These are phyloP conservation scores for Ceratocystiopsis sp. DNA, from an alignment of 2,329 filamentous ascomycete species.

Conservation along the genomic window DNA sequence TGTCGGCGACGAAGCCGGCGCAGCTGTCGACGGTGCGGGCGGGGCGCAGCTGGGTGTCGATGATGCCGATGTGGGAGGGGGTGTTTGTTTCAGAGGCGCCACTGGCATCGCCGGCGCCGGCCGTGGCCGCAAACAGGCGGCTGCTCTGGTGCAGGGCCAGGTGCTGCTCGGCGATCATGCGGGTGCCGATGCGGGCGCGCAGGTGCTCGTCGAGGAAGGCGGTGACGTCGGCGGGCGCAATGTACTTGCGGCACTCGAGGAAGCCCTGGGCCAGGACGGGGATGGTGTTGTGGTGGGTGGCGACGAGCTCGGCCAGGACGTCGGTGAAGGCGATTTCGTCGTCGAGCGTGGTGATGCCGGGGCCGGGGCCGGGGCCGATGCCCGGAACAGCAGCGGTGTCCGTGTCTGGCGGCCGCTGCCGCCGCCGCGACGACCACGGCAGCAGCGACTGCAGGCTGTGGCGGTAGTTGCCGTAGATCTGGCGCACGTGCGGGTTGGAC, in stretches of 20 bases:
- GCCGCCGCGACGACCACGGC: conserved; percentile 50
- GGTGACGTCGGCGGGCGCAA: conserved; percentile 67
- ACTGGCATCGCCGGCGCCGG: conserved; percentile 17
- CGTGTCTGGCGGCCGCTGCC: neutral
- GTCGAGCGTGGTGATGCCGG: conserved; percentile 53
- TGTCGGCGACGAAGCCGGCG: conserved; percentile 82
- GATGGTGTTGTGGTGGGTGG: conserved; percentile 89
- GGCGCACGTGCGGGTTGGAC: conserved; percentile 86
- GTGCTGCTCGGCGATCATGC: conserved; percentile 90
- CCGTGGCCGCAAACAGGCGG: conserved; percentile 44
- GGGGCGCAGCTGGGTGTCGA: conserved; percentile 76
- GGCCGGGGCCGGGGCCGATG: neutral
- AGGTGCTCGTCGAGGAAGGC: conserved; percentile 86
- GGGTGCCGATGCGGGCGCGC: conserved; percentile 81
- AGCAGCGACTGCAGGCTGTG: conserved; percentile 83
- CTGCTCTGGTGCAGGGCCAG: conserved; percentile 65
- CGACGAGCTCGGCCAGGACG: conserved; percentile 85
- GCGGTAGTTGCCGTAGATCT: conserved; percentile 92
- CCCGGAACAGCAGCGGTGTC: neutral
- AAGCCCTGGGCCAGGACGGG: conserved; percentile 84
- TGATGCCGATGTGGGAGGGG: conserved; percentile 67
- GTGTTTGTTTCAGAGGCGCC: no score
- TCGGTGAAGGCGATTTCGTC: conserved; percentile 87
- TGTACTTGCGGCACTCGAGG: conserved; percentile 82
- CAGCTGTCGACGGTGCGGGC: conserved; percentile 69